Evolutionary conservation across 2,329 filamentous ascomycete species (phyloP).

Genomic region (Cadophora sp.): DNA sequence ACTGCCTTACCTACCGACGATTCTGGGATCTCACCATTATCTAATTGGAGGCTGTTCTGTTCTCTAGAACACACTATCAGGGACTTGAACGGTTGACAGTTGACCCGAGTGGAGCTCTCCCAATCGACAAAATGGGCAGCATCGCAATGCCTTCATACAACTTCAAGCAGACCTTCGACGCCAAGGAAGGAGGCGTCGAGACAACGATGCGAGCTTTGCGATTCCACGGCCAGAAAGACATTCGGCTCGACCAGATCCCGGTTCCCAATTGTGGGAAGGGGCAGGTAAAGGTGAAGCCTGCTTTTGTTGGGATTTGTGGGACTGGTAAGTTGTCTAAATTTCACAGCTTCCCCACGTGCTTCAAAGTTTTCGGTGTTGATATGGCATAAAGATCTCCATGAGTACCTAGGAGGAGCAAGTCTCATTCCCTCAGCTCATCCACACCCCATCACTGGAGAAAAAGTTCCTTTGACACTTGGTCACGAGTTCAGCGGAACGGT

Average conservation of each 20-base stretch:
- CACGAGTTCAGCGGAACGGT: slow-evolving; percentile 86
- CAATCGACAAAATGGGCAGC: neutral
- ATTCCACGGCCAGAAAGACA: slow-evolving; percentile 61
- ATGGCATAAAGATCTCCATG: slow-evolving; percentile 46
- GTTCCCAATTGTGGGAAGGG: slow-evolving; percentile 43
- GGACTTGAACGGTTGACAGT: too few relatives aligned
- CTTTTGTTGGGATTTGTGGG: slow-evolving; percentile 44
- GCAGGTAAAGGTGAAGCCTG: slow-evolving; percentile 35
- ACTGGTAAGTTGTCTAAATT: slow-evolving; percentile 17
- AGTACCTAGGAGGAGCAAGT: slow-evolving; percentile 55
- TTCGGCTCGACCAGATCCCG: slow-evolving; percentile 57
- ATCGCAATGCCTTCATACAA: slow-evolving; percentile 15
- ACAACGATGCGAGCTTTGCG: slow-evolving; percentile 56
- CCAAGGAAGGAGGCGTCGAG: slow-evolving; percentile 3
- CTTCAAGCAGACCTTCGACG: slow-evolving; percentile 17
- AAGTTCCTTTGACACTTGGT: slow-evolving; percentile 67
- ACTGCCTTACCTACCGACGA: neutral
- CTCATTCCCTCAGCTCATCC: slow-evolving; percentile 55
- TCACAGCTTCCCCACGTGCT: too few relatives aligned
- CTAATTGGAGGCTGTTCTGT: too few relatives aligned
- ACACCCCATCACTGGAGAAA: slow-evolving; percentile 58
- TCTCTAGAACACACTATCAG: too few relatives aligned
- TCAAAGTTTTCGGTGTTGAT: neutral
- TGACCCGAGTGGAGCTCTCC: neutral
- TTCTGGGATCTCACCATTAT: neutral